Conservation (phyloP, 805 yeast genomes). For the Peterozyma xylosa region DNA sequence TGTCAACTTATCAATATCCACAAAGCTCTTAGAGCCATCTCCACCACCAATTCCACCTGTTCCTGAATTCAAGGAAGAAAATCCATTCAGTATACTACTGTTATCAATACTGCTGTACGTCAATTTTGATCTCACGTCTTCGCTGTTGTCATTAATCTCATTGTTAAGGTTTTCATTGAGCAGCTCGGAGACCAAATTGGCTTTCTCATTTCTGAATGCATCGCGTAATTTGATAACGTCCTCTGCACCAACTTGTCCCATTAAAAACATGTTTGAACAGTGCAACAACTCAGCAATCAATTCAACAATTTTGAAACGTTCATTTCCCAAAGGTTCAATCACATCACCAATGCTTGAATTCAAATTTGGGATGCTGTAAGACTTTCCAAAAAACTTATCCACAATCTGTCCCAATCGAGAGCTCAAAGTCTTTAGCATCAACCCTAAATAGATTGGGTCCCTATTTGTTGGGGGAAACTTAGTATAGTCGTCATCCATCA, state of each 20-base stretch:
- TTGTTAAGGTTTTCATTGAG: constrained; percentile 21
- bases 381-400: constrained; percentile 20
- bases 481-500: constrained; percentile 16
- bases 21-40: constrained; percentile 24
- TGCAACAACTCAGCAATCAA: constrained; percentile 88
- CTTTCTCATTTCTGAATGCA: constrained; percentile 49
- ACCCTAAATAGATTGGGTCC: constrained; percentile 89
- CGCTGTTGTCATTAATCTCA: constrained; percentile 8
- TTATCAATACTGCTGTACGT: constrained; percentile 5
- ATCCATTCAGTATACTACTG: not conserved
- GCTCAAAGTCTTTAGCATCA: constrained; percentile 71
- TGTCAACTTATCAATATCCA: constrained; percentile 22
- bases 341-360: constrained; percentile 50
- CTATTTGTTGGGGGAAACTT: constrained; percentile 73
- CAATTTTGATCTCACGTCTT: constrained; percentile 3
- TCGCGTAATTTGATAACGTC: constrained; percentile 66
- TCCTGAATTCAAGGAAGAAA: constrained; percentile 7
- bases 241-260: constrained; percentile 71
- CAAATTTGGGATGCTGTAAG: constrained; percentile 19
- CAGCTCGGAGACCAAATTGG: constrained; percentile 28
- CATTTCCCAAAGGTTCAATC: constrained; percentile 78
- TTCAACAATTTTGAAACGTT: constrained; percentile 84
- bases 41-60: constrained; percentile 8
- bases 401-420: constrained; percentile 24
- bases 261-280: constrained; percentile 89